Conservation (phyloP, 768 basidiomycete species). For the Amanita rubescens region DNA sequence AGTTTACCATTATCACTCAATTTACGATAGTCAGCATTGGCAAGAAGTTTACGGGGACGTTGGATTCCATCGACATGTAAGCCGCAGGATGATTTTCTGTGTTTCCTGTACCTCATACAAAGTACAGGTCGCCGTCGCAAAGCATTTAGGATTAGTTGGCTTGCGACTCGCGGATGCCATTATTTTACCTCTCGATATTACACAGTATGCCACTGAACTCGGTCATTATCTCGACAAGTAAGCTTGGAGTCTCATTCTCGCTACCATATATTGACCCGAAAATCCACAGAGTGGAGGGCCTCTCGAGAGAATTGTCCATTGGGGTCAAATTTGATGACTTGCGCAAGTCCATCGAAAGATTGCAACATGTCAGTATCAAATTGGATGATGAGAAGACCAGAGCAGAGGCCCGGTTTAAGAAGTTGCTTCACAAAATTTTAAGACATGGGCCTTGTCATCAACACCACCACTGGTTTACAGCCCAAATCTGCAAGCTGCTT, state of each 20-base stretch:
- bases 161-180: conserved; percentile 59
- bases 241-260: conserved; percentile 12
- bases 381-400: conserved; percentile 53
- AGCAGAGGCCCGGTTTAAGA: conserved; percentile 46
- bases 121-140: conserved; percentile 54
- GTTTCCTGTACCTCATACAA: background rate
- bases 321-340: conserved; percentile 34
- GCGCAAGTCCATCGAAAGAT: conserved; percentile 34
- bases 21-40: conserved; percentile 69
- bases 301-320: conserved; percentile 14
- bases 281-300: conserved; percentile 39
- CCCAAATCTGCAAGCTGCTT: background rate
- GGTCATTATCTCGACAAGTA: conserved; percentile 54
- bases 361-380: conserved; percentile 43
- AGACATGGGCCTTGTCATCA: conserved; percentile 11
- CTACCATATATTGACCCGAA: background rate
- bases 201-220: conserved; percentile 67
- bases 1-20: conserved; percentile 70
- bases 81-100: conserved; percentile 13
- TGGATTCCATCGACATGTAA: conserved; percentile 65
- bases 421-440: conserved; percentile 30
- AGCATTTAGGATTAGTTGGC: conserved; percentile 54
- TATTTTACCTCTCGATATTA: conserved; percentile 68
- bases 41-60: conserved; percentile 73
- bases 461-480: background rate